Conservation (phyloP, 768 basidiomycete genomes). For the Antrodiella citrinella region DNA sequence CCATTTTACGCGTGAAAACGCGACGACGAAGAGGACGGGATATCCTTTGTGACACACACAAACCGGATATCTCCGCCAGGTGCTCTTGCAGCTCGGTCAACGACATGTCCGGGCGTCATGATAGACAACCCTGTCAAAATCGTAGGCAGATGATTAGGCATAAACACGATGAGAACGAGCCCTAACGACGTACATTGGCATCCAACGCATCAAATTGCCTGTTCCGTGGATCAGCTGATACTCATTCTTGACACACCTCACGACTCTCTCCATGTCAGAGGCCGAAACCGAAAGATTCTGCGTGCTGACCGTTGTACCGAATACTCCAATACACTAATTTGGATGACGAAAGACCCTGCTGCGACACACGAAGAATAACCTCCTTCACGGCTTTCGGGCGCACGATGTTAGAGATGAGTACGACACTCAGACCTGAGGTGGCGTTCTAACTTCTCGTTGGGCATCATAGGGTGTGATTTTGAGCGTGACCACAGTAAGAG, state of each 20-base stretch:
- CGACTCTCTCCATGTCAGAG: neutral
- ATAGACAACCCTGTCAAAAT: constrained; percentile 15
- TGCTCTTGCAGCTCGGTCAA: constrained; percentile 22
- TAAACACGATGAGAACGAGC: neutral
- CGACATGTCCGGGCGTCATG: constrained; percentile 20
- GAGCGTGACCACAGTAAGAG: too few species aligned
- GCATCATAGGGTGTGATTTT: too few species aligned
- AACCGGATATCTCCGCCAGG: constrained; percentile 14
- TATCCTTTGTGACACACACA: constrained; percentile 19
- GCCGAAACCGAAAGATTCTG: too few species aligned
- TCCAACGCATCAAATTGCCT: constrained; percentile 1
- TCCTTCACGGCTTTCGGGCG: too few species aligned
- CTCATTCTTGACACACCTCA: neutral
- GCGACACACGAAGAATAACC: too few species aligned
- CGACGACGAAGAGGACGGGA: constrained; percentile 15
- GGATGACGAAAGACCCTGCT: too few species aligned
- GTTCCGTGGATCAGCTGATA: constrained; percentile 2
- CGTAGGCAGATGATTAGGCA: neutral
- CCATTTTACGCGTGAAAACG: constrained; percentile 23
- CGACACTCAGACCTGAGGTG: too few species aligned
- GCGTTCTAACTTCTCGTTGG: too few species aligned
- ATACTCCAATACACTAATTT: too few species aligned
- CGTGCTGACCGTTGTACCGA: too few species aligned
- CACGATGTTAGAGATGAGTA: too few species aligned
- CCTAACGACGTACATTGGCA: constrained; percentile 1